These are phyloP conservation scores for Diaporthe vaccinii DNA, from an alignment of 2,329 filamentous ascomycete genomes.

Conservation along the genomic window DNA sequence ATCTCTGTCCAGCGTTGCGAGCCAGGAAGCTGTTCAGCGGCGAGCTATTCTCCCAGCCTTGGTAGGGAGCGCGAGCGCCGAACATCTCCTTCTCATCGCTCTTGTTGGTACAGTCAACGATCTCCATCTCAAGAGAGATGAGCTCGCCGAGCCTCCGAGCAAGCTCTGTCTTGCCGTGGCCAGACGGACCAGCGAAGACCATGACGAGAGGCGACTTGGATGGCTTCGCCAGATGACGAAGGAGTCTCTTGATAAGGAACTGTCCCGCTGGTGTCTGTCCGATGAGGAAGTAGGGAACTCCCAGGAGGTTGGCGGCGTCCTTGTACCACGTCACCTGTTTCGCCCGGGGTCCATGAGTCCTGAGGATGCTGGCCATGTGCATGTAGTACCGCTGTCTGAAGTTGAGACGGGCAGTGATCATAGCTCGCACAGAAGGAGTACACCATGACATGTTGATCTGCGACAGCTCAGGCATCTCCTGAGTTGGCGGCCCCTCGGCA, in stretches of 20 bases:
- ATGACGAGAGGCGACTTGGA: constrained; percentile 53
- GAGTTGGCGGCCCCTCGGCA: background rate
- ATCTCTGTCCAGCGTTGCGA: constrained; percentile 49
- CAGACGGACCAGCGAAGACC: constrained; percentile 60
- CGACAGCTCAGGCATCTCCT: constrained; percentile 8
- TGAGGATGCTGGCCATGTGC: constrained; percentile 22
- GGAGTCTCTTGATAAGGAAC: constrained; percentile 41
- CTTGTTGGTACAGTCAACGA: constrained; percentile 57
- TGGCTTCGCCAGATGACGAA: constrained; percentile 49
- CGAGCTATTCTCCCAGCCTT: constrained; percentile 53
- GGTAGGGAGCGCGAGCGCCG: constrained; percentile 54
- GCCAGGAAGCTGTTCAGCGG: constrained; percentile 63
- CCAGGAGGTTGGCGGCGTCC: constrained; percentile 30
- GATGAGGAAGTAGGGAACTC: constrained; percentile 35
- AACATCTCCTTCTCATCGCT: constrained; percentile 56
- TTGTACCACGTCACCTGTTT: constrained; percentile 31
- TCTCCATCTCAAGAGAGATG: constrained; percentile 52
- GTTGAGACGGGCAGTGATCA: background rate
- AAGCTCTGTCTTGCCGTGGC: constrained; percentile 65
- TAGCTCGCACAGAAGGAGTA: background rate
- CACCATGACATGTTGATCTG: constrained; percentile 12
- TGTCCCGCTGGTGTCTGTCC: constrained; percentile 31
- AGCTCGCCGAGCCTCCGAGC: constrained; percentile 57
- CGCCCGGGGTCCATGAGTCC: background rate
- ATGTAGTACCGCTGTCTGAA: constrained; percentile 28